These are phyloP conservation scores for Psilocybe tampanensis DNA, from an alignment of 768 basidiomycete genomes.

Conservation along the genomic window DNA sequence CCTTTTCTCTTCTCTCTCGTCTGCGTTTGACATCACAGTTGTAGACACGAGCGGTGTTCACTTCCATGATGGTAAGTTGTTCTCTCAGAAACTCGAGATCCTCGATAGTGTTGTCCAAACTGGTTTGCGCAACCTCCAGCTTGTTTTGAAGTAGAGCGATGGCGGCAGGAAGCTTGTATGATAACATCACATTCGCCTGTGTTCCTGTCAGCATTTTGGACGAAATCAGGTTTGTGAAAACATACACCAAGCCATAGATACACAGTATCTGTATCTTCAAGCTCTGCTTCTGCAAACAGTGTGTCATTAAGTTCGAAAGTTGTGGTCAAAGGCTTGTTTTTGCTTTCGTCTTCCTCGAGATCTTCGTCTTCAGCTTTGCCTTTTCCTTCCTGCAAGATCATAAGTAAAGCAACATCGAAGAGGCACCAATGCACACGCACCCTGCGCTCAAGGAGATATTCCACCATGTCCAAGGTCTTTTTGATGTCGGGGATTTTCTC, in stretches of 20 bases:
- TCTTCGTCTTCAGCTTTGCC: conserved; percentile 45
- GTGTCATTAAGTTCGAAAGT: conserved; percentile 98
- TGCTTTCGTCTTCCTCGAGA: conserved; percentile 46
- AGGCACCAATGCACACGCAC: conserved; percentile 41
- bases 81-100: conserved; percentile 94
- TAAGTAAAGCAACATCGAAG: background rate
- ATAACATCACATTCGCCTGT: conserved; percentile 97
- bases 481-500: conserved; percentile 97
- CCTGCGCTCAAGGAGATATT: conserved; percentile 71
- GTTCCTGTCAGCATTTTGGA: background rate
- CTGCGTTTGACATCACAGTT: conserved; percentile 94
- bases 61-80: conserved; percentile 96
- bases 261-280: conserved; percentile 87
- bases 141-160: conserved; percentile 75
- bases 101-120: conserved; percentile 70
- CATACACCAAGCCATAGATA: conserved; percentile 95
- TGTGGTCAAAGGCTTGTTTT: conserved; percentile 64
- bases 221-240: conserved; percentile 27
- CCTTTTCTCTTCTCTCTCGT: conserved; percentile 50
- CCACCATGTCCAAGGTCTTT: conserved; percentile 90
- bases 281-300: conserved; percentile 87
- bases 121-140: conserved; percentile 67
- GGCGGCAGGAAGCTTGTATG: conserved; percentile 85
- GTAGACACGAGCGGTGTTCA: conserved; percentile 92
- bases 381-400: conserved; percentile 59